A percentile compares a stretch with the other conserved stretches of the same genome.
Evolutionary conservation across 1,139 yeast species (phyloP).

Genomic region (Zygosaccharomyces sapae): DNA sequence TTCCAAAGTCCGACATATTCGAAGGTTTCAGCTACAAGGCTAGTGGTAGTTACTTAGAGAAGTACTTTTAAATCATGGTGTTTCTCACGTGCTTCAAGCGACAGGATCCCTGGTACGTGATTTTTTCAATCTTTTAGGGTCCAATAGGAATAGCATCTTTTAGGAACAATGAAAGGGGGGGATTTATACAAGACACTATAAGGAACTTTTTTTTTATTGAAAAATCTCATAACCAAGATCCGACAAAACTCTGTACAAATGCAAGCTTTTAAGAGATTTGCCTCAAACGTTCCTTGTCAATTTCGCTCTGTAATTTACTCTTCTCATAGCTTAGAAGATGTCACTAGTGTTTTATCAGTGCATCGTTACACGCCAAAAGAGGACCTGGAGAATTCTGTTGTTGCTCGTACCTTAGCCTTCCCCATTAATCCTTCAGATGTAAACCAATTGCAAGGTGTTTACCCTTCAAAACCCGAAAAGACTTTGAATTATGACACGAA

Average conservation of each 20-base stretch:
- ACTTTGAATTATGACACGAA: conserved; percentile 50
- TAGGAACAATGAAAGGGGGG: not conserved
- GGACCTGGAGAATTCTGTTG: conserved; percentile 27
- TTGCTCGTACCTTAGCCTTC: conserved; percentile 56
- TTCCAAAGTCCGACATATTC: conserved; percentile 31
- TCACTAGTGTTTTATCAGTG: conserved; percentile 28
- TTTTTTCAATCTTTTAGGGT: not conserved
- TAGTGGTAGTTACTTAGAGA: conserved; percentile 36
- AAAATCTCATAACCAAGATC: too few species aligned
- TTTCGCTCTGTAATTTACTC: conserved; percentile 35
- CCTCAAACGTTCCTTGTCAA: conserved; percentile 24
- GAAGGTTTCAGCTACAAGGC: conserved; percentile 39
- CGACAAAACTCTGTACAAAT: not conserved
- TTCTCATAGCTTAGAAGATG: conserved; percentile 30
- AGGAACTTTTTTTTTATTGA: too few species aligned
- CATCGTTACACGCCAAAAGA: conserved; percentile 31
- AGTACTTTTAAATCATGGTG: conserved; percentile 25
- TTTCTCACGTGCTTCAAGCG: not conserved
- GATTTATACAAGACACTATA: not conserved
- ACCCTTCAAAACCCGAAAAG: conserved; percentile 74
- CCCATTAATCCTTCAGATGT: conserved; percentile 93
- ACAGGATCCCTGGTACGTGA: not conserved
- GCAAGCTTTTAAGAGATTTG: conserved; percentile 14
- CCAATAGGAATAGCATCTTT: not conserved
- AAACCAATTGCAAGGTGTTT: conserved; percentile 89